A percentile compares a stretch with the other conserved stretches of the same genome.
Evolutionary conservation across 1,284 basidiomycete species (phyloP).

Genomic region (Rhodotorula sp.): DNA sequence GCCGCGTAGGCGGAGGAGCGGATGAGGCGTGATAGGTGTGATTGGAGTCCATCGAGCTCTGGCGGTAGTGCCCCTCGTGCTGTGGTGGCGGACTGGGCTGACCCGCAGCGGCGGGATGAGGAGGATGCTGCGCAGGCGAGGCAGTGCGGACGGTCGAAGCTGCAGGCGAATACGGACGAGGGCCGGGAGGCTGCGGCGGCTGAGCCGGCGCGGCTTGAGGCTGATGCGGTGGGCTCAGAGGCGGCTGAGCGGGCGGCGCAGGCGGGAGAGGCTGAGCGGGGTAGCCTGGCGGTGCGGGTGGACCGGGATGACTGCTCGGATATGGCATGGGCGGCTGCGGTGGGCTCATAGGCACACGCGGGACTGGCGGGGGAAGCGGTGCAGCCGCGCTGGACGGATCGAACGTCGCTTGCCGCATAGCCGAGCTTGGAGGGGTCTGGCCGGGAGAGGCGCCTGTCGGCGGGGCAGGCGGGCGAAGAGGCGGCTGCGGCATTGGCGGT

Average conservation of each 20-base stretch:
- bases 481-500: neutral
- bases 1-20: neutral
- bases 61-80: neutral
- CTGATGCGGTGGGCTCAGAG: neutral
- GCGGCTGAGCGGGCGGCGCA: constrained; percentile 5
- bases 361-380: neutral
- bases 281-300: constrained; percentile 3
- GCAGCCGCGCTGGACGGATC: neutral
- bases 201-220: neutral
- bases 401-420: neutral
- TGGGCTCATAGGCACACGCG: neutral
- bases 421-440: neutral
- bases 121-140: neutral
- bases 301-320: neutral
- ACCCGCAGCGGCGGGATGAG: neutral
- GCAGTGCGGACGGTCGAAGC: neutral
- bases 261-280: constrained; percentile 39
- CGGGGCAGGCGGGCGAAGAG: neutral
- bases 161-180: neutral
- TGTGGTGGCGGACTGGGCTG: neutral
- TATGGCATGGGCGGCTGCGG: neutral
- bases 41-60: neutral
- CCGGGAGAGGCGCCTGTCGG: neutral
- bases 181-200: neutral
- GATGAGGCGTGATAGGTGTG: neutral